A percentile compares a stretch with the other conserved stretches of the same genome.
Evolutionary conservation across 805 yeast genomes (phyloP).

Genomic region (Candida insectorum): DNA sequence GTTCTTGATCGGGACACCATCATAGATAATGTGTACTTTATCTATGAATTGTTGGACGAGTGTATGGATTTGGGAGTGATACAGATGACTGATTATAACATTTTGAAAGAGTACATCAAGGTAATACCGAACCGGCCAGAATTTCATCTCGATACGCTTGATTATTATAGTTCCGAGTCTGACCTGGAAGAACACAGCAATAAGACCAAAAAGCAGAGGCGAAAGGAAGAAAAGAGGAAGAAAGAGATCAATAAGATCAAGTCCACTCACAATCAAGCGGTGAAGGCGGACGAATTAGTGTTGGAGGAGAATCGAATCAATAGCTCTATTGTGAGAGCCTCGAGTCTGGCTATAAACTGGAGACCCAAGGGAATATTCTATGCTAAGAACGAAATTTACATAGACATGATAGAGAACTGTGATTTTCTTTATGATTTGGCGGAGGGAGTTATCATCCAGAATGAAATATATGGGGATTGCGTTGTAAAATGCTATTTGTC

Average conservation of each 20-base stretch:
- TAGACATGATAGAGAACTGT: constrained; percentile 38
- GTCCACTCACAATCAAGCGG: constrained; percentile 39
- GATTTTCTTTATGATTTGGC: constrained; percentile 35
- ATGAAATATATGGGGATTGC: constrained; percentile 34
- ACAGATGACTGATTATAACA: constrained; percentile 76
- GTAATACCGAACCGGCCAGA: constrained; percentile 38
- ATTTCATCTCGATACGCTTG: constrained; percentile 5
- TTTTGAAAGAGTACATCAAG: constrained; percentile 75
- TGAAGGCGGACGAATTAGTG: constrained; percentile 26
- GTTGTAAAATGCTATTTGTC: constrained; percentile 36
- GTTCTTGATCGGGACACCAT: constrained; percentile 55
- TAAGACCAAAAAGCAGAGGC: constrained; percentile 11
- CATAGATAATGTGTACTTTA: constrained; percentile 67
- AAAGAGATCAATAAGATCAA: constrained; percentile 17
- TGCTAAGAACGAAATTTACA: constrained; percentile 41
- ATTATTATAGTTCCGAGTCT: constrained; percentile 3
- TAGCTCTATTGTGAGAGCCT: constrained; percentile 70
- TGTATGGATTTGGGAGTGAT: constrained; percentile 87
- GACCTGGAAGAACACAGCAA: constrained; percentile 7
- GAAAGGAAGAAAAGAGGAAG: constrained; percentile 4
- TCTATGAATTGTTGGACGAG: constrained; percentile 84
- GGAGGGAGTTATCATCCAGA: constrained; percentile 21
- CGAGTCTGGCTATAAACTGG: constrained; percentile 56
- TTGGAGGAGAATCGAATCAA: constrained; percentile 40
- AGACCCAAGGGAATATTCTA: constrained; percentile 44